A percentile compares a stretch with the other conserved stretches of the same genome.
Conservation (phyloP, 345 rosid species). For the Salix arbutifolia region DNA sequence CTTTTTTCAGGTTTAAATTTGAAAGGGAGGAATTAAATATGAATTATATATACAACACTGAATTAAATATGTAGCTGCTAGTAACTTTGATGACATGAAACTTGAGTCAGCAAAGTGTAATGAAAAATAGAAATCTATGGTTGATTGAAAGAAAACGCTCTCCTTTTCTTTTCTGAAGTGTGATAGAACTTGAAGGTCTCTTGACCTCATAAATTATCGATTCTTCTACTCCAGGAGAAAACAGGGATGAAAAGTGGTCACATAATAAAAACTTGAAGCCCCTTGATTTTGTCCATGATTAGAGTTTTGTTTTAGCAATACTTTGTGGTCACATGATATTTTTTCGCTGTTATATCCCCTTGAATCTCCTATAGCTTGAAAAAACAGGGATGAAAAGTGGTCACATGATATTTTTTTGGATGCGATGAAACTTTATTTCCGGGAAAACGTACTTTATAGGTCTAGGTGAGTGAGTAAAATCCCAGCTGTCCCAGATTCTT, state of each 20-base stretch:
- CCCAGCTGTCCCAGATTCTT: fast-evolving
- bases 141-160: background rate
- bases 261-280: too few relatives aligned
- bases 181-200: background rate
- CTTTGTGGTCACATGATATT: too few relatives aligned
- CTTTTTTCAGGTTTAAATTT: too few relatives aligned
- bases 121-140: background rate
- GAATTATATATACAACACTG: too few relatives aligned
- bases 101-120: background rate
- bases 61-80: too few relatives aligned
- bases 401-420: too few relatives aligned
- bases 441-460: too few relatives aligned
- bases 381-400: too few relatives aligned
- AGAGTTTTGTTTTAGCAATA: background rate
- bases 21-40: too few relatives aligned
- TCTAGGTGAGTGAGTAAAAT: too few relatives aligned
- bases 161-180: background rate
- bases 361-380: background rate
- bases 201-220: background rate
- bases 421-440: too few relatives aligned
- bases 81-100: background rate
- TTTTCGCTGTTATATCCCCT: too few relatives aligned
- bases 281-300: background rate
- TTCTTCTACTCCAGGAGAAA: background rate
- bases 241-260: background rate